Conservation (phyloP, 2,329 filamentous ascomycete species). For the Thermomyces lanuginosus region DNA sequence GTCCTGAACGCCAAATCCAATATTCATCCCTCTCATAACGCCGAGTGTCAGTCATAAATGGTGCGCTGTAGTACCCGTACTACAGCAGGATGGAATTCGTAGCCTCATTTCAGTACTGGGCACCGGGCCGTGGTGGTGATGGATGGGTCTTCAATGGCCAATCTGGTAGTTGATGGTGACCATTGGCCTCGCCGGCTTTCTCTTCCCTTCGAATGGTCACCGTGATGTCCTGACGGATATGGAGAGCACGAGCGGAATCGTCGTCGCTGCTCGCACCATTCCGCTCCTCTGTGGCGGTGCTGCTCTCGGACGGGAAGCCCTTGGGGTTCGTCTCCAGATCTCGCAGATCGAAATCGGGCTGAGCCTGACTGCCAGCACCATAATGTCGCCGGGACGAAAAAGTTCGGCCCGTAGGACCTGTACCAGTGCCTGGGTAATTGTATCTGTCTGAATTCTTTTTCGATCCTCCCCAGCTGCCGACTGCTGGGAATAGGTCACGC, state of each 20-base stretch:
- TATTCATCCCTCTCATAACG: too few species aligned
- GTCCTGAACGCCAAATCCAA: too few species aligned
- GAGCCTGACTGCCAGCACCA: slow-evolving; percentile 14
- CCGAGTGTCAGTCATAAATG: too few species aligned
- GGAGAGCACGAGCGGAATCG: slow-evolving; percentile 20
- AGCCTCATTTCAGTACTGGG: too few species aligned
- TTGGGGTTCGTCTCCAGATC: slow-evolving; percentile 15
- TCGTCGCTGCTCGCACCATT: slow-evolving; percentile 18
- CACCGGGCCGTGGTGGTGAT: too few species aligned
- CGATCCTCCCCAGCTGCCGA: slow-evolving; percentile 26
- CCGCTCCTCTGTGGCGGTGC: slow-evolving; percentile 14
- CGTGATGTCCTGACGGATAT: slow-evolving; percentile 25
- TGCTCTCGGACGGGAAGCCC: slow-evolving; percentile 13
- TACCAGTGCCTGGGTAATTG: slow-evolving; percentile 6
- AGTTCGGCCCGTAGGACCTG: slow-evolving; percentile 14
- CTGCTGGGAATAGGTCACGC: slow-evolving; percentile 30
- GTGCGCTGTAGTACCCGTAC: too few species aligned
- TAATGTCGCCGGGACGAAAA: slow-evolving; percentile 10
- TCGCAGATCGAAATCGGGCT: slow-evolving; percentile 17
- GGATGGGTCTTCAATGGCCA: too few species aligned
- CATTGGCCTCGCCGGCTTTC: neutral
- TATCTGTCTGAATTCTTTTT: slow-evolving; percentile 19
- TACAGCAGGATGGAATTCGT: too few species aligned
- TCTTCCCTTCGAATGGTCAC: slow-evolving; percentile 13
- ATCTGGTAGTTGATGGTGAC: too few species aligned